A percentile compares a stretch with the other conserved stretches of the same genome.
These are phyloP conservation scores for Trichosporon sp. DNA, from an alignment of 1,284 basidiomycete species.

Conservation along the genomic window DNA sequence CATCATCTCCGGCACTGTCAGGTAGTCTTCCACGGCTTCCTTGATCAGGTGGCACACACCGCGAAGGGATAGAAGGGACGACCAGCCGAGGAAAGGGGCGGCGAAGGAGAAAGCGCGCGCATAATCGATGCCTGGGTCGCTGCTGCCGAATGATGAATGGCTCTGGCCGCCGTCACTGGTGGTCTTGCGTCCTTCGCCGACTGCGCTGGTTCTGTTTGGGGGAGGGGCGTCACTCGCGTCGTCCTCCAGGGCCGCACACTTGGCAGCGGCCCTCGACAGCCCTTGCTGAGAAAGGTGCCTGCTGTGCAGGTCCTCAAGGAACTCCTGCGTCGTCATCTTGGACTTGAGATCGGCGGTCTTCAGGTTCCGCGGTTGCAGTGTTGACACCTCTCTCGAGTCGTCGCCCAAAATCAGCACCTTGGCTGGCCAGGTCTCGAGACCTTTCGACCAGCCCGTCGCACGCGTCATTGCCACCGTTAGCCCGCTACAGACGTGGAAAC, in stretches of 20 bases:
- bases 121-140: background rate
- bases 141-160: background rate
- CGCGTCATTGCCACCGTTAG: background rate
- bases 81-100: background rate
- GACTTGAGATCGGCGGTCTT: background rate
- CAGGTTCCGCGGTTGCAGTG: background rate
- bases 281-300: too few relatives aligned
- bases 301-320: background rate
- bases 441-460: background rate
- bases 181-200: background rate
- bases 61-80: background rate
- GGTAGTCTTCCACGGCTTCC: background rate
- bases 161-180: background rate
- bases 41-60: background rate
- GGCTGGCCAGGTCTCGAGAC: background rate
- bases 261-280: background rate
- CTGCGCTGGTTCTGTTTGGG: background rate
- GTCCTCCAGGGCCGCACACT: background rate
- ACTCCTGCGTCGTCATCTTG: background rate
- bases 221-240: background rate
- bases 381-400: background rate
- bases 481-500: background rate
- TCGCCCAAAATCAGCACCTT: background rate
- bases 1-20: background rate
- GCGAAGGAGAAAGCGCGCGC: background rate